Conservation (phyloP, 768 basidiomycete species). For the Coprinellus micaceus region DNA sequence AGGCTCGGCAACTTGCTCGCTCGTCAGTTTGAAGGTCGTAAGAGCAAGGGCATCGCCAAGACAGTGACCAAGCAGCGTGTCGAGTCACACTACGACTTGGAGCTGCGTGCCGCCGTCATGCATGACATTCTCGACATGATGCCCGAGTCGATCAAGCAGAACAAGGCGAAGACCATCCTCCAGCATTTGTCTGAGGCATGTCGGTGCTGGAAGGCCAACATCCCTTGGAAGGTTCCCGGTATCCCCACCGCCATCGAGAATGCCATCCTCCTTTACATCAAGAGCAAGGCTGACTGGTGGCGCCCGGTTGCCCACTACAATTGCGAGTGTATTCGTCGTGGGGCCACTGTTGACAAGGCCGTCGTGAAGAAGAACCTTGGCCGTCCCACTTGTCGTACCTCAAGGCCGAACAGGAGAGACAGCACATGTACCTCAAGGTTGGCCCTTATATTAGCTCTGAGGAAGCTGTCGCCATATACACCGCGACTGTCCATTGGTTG, state of each 20-base stretch:
- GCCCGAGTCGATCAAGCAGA: constrained; percentile 99
- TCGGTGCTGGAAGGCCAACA: constrained; percentile 96
- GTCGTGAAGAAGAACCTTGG: constrained; percentile 99
- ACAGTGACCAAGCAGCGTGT: constrained; percentile 99
- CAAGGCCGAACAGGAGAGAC: constrained; percentile 98
- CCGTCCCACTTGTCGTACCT: constrained; percentile 92
- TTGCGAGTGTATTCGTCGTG: constrained; percentile 93
- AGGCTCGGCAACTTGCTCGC: constrained; percentile 94
- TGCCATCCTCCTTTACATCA: constrained; percentile 97
- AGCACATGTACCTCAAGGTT: constrained; percentile 98
- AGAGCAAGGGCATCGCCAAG: constrained; percentile 94
- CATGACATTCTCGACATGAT: constrained; percentile 99
- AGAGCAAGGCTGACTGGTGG: constrained; percentile 99
- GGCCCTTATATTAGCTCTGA: constrained; percentile 99
- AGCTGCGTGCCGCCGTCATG: constrained; percentile 97
- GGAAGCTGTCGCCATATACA: constrained; percentile 98
- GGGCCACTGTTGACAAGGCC: constrained; percentile 96
- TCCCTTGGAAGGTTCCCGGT: constrained; percentile 99
- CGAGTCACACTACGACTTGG: constrained; percentile 97
- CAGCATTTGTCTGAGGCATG: constrained; percentile 98
- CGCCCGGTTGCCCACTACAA: constrained; percentile 98
- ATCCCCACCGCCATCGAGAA: constrained; percentile 99
- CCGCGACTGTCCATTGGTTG: constrained; percentile 97
- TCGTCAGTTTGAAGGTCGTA: constrained; percentile 96
- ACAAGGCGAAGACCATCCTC: constrained; percentile 98